Evolutionary conservation across 1,139 yeast species (phyloP).

Genomic region (Suhomyces yuchorum): DNA sequence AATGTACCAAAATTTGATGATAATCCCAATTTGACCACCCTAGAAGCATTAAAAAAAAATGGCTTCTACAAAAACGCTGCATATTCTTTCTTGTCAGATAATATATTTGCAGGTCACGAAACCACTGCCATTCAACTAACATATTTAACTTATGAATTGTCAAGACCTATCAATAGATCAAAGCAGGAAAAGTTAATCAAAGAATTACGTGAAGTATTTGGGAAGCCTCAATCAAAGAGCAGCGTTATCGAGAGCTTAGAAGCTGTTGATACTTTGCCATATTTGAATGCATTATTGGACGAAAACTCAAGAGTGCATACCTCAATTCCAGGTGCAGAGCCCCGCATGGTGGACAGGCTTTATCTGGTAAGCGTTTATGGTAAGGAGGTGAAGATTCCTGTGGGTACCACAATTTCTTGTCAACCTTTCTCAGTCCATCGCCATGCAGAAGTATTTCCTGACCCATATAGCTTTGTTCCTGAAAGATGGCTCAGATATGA

Average conservation of each 20-base stretch:
- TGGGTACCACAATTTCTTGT: conserved; percentile 58
- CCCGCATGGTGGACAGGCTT: conserved; percentile 48
- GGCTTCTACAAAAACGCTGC: conserved; percentile 39
- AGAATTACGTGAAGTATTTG: conserved; percentile 44
- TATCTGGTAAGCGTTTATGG: conserved; percentile 22
- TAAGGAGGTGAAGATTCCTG: conserved; percentile 42
- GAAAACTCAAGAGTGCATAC: conserved; percentile 66
- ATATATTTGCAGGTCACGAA: conserved; percentile 70
- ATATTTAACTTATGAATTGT: conserved; percentile 60
- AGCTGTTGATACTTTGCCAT: conserved; percentile 52
- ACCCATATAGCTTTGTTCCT: conserved; percentile 56
- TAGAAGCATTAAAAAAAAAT: conserved; percentile 36
- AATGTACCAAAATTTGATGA: conserved; percentile 27
- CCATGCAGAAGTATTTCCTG: conserved; percentile 48
- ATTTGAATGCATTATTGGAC: conserved; percentile 56
- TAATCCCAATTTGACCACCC: conserved; percentile 32
- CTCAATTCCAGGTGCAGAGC: conserved; percentile 77
- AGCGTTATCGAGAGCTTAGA: conserved; percentile 36
- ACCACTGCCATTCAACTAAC: conserved; percentile 72
- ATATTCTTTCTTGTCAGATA: conserved; percentile 44
- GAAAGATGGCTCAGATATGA: conserved; percentile 58
- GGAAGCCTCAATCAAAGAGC: conserved; percentile 29
- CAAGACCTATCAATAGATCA: conserved; percentile 47
- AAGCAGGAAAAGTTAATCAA: conserved; percentile 45
- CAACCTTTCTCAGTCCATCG: conserved; percentile 71